These are phyloP conservation scores for Panellus pusillus DNA, from an alignment of 768 basidiomycete genomes.

Conservation along the genomic window DNA sequence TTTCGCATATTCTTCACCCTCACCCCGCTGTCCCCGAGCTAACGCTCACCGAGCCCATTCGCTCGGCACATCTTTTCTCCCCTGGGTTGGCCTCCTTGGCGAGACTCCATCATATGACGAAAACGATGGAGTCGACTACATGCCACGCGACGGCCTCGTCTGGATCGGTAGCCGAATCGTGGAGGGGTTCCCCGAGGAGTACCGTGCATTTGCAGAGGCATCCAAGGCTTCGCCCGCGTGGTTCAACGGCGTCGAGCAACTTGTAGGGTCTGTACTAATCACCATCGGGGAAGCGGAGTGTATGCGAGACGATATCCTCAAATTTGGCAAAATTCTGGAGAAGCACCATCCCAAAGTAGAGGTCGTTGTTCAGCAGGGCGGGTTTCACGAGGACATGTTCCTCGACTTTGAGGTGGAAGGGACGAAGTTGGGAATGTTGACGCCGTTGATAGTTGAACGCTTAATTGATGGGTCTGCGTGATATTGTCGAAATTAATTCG, in stretches of 20 bases:
- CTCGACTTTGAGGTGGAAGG: constrained; percentile 18
- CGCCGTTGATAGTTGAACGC: constrained; percentile 5
- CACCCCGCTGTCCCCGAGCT: constrained; percentile 27
- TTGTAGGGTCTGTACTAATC: constrained; percentile 28
- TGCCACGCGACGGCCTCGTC: constrained; percentile 15
- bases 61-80: constrained; percentile 38
- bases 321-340: constrained; percentile 20
- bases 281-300: constrained; percentile 30
- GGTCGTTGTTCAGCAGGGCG: constrained; percentile 19
- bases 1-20: constrained; percentile 40
- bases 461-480: too few species aligned
- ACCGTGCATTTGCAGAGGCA: constrained; percentile 27
- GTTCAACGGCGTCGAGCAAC: constrained; percentile 28
- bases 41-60: constrained; percentile 24
- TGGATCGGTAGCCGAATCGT: constrained; percentile 22
- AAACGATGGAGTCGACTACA: constrained; percentile 24
- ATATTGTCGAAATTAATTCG: too few species aligned
- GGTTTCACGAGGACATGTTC: constrained; percentile 21
- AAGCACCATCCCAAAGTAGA: constrained; percentile 8
- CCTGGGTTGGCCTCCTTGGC: constrained; percentile 24
- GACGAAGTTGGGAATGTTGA: constrained; percentile 12
- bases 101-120: constrained; percentile 14
- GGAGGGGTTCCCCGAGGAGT: constrained; percentile 15
- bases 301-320: constrained; percentile 29
- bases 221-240: constrained; percentile 28